A percentile compares a stretch with the other conserved stretches of the same genome.
These are phyloP conservation scores for Herpetospermum pedunculosum DNA, from an alignment of 306 rosid species.

Conservation along the genomic window DNA sequence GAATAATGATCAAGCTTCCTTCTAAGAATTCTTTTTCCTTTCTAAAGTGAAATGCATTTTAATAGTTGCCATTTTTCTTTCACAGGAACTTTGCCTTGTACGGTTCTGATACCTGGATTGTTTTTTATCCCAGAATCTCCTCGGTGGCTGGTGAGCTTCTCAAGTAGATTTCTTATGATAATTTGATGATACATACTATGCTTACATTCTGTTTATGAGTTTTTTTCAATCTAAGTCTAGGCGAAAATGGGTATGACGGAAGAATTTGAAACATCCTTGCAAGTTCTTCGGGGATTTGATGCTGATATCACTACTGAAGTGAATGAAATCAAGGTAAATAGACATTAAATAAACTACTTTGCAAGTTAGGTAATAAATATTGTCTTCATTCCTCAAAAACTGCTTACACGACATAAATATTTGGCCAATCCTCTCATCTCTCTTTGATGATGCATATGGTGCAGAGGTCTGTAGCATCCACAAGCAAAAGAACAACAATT, in stretches of 20 bases:
- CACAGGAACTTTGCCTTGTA: constrained; percentile 80
- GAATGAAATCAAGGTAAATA: constrained; percentile 67
- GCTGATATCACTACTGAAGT: constrained; percentile 76
- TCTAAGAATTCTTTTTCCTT: neutral
- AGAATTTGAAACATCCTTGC: constrained; percentile 75
- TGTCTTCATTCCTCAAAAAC: neutral
- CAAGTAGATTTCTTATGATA: neutral
- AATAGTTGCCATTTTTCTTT: neutral
- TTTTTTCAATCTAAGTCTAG: constrained; percentile 21
- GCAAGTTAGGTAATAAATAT: neutral
- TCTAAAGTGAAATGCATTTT: neutral
- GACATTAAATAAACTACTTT: neutral
- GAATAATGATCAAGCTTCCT: neutral
- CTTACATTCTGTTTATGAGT: neutral
- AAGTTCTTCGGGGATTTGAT: constrained; percentile 74
- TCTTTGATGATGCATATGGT: neutral
- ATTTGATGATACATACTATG: neutral
- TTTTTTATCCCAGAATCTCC: constrained; percentile 90
- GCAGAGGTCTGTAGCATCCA: constrained; percentile 56
- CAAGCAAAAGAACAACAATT: constrained; percentile 41
- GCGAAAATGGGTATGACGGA: constrained; percentile 90
- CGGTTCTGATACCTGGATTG: constrained; percentile 59
- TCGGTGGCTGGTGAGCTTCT: constrained; percentile 76
- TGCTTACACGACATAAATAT: neutral
- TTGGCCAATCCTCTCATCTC: neutral